A percentile compares a stretch with the other conserved stretches of the same genome.
phyloP scores from a whole-genome alignment of 352 stramenopile genomes.

The Thraustotheca clavata region DNA sequence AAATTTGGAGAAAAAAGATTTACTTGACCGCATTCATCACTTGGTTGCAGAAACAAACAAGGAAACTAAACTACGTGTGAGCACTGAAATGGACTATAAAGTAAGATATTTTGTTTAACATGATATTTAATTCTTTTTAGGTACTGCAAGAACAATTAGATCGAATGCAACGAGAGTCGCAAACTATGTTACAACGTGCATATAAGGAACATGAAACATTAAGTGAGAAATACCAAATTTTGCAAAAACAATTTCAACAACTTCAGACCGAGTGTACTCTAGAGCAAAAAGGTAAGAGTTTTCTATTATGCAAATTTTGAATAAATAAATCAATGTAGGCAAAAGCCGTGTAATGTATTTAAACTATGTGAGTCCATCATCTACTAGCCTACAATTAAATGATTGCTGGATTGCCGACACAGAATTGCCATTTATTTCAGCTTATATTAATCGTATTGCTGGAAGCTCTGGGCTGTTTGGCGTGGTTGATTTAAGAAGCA shows the following conservation, averaged over 20 bases:
- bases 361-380: constrained; percentile 20
- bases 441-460: constrained; percentile 27
- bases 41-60: constrained; percentile 43
- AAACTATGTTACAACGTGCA: constrained; percentile 29
- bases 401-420: constrained; percentile 45
- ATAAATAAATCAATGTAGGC: background rate
- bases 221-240: constrained; percentile 30
- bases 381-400: constrained; percentile 31
- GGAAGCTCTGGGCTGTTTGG: constrained; percentile 11
- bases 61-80: constrained; percentile 35
- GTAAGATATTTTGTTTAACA: background rate
- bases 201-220: constrained; percentile 30
- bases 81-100: constrained; percentile 38
- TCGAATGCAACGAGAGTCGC: constrained; percentile 31
- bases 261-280: constrained; percentile 35
- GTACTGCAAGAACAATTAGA: constrained; percentile 38
- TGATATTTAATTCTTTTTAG: constrained; percentile 21
- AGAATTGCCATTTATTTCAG: constrained; percentile 37
- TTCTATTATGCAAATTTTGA: too few relatives aligned
- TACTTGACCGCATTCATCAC: constrained; percentile 46
- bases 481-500: constrained; percentile 45
- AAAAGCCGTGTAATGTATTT: constrained; percentile 8
- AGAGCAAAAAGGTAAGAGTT: constrained; percentile 38
- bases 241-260: constrained; percentile 28
- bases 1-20: constrained; percentile 31